phyloP scores from a whole-genome alignment of 495 filamentous ascomycete species.

The Penicillium manginii region DNA sequence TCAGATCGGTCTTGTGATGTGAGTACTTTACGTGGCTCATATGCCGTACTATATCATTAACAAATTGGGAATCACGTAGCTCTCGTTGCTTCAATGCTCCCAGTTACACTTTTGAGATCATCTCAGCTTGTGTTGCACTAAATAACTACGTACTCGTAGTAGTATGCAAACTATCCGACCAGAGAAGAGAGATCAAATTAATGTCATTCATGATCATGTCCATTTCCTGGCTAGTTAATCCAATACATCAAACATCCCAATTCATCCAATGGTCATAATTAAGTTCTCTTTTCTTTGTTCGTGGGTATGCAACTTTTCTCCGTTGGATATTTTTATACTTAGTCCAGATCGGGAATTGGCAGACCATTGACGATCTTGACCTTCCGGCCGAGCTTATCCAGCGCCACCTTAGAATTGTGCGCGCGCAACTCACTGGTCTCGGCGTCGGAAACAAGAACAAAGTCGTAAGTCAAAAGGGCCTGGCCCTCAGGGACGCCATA shows the following conservation, averaged over 20 bases:
- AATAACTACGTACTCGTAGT: too few species aligned
- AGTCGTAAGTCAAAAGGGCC: constrained; percentile 66
- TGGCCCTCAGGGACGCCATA: constrained; percentile 59
- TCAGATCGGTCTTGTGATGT: constrained; percentile 1
- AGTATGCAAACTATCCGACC: not conserved
- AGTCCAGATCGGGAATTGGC: constrained; percentile 78
- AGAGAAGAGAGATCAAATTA: not conserved
- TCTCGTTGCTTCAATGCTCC: not conserved
- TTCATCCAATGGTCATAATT: not conserved
- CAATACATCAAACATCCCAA: not conserved
- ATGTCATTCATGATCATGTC: not conserved
- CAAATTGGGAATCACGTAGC: too few species aligned
- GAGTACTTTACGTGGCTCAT: not conserved
- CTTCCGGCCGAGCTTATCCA: constrained; percentile 70
- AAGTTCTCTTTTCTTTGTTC: too few species aligned
- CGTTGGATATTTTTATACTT: constrained; percentile 9
- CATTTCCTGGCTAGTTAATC: not conserved
- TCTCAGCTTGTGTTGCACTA: too few species aligned
- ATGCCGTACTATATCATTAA: not conserved
- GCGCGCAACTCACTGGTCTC: constrained; percentile 70
- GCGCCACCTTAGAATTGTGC: constrained; percentile 71
- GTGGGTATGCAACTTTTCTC: too few species aligned
- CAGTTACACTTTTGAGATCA: not conserved
- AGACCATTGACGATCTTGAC: constrained; percentile 81
- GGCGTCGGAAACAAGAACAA: constrained; percentile 74